A percentile compares a stretch with the other conserved stretches of the same genome.
These are phyloP conservation scores for Saccharomycopsis microspora DNA, from an alignment of 805 yeast species.

Conservation along the genomic window DNA sequence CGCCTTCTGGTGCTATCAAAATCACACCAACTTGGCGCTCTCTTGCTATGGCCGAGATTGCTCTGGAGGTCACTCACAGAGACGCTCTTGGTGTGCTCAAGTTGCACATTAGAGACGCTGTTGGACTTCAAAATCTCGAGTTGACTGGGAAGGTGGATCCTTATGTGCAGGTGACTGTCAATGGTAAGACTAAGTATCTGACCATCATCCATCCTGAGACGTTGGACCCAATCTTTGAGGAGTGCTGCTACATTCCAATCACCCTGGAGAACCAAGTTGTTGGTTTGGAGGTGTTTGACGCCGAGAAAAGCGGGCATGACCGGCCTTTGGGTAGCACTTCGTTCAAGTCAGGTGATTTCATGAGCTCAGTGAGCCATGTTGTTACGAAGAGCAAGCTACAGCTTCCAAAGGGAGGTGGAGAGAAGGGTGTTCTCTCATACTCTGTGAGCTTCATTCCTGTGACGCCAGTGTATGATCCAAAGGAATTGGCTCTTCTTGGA, in stretches of 20 bases:
- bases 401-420: constrained; percentile 26
- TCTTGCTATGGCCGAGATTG: constrained; percentile 40
- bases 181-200: constrained; percentile 44
- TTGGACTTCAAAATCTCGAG: constrained; percentile 43
- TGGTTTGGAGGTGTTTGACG: constrained; percentile 51
- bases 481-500: constrained; percentile 39
- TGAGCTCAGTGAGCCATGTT: constrained; percentile 33
- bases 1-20: constrained; percentile 44
- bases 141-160: constrained; percentile 70
- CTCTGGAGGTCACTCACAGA: constrained; percentile 31
- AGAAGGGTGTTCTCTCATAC: constrained; percentile 41
- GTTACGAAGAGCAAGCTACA: constrained; percentile 29
- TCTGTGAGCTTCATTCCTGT: constrained; percentile 57
- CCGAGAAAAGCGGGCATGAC: constrained; percentile 51
- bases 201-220: constrained; percentile 45
- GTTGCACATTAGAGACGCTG: constrained; percentile 44
- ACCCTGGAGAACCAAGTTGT: constrained; percentile 48
- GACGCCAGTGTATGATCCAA: constrained; percentile 47
- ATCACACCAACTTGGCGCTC: constrained; percentile 64
- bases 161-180: constrained; percentile 46
- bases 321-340: constrained; percentile 51
- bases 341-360: constrained; percentile 33
- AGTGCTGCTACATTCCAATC: constrained; percentile 49
- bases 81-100: constrained; percentile 62
- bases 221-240: constrained; percentile 46